Conservation (phyloP, 2,329 filamentous ascomycete species). For the Teratosphaeria destructans region DNA sequence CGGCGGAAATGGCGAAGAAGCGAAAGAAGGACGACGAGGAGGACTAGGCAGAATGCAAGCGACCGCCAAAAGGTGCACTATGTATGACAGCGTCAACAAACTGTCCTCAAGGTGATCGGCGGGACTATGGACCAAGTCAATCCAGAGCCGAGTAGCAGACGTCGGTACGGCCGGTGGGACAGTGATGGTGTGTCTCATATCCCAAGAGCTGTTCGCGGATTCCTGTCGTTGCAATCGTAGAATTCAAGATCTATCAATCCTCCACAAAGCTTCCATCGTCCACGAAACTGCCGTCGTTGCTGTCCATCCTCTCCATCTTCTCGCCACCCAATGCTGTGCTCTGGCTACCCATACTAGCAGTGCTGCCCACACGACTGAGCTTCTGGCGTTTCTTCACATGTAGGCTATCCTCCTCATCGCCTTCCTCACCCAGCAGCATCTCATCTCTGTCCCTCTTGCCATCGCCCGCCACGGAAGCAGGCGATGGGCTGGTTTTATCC, state of each 20-base stretch:
- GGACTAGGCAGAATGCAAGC: background rate
- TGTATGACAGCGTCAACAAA: background rate
- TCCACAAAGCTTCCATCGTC: slow-evolving; percentile 22
- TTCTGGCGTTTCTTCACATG: slow-evolving; percentile 29
- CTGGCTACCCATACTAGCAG: slow-evolving; percentile 21
- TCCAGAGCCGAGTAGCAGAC: background rate
- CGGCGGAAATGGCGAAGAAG: background rate
- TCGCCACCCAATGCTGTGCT: slow-evolving; percentile 11
- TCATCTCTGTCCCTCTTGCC: slow-evolving; percentile 27
- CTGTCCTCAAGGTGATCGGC: background rate
- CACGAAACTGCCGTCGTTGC: slow-evolving; percentile 27
- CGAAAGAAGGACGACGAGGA: background rate
- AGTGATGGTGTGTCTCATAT: background rate
- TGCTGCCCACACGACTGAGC: slow-evolving; percentile 25
- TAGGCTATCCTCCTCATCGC: slow-evolving; percentile 19
- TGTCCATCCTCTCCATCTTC: slow-evolving; percentile 24
- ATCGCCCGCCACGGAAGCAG: slow-evolving; percentile 4
- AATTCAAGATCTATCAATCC: slow-evolving; percentile 12
- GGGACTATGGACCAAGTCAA: background rate
- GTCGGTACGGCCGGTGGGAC: background rate
- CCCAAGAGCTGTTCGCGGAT: background rate
- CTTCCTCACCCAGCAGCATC: slow-evolving; percentile 11
- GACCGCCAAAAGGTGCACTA: background rate
- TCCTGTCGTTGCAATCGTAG: background rate
- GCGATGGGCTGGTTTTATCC: slow-evolving; percentile 10